Base-by-base conservation (phyloP, 768 basidiomycete species). In the Imleria badia region DNA sequence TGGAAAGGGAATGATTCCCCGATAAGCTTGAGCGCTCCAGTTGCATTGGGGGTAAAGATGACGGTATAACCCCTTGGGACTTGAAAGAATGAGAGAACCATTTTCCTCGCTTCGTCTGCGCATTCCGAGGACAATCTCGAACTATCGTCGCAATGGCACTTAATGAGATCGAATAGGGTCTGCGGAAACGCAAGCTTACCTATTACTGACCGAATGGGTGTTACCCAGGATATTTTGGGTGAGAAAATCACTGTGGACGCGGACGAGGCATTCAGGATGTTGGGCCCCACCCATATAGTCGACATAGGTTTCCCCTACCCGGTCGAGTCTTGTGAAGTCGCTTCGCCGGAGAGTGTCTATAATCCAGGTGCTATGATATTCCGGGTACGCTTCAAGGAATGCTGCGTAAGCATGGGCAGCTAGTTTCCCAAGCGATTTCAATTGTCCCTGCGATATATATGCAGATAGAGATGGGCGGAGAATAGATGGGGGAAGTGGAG, bases 241-340 rank as follows among this genome's bases (percentile, higher is more conserved):
- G 31, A 93, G 78, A 64, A 91, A 90, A 46, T 82, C 81, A 36
- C 83, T 76, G 60, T 91, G 88, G 11, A 82, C 81, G 36, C 78
- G 79, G 54, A 92, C 80, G 34, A 93, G 81, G 60, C 84, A 86
- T 61, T 89, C 86, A 12, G 91, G 91, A 59, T 89, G 90, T 33
- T 92, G 74, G 0, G 87, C 81, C 20, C 87, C 89, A 30, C 91
- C 91, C 88, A 92, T 92, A 59, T 88, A 92, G 64, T 93, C 91
- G 56, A 91, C 85, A 55, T 92, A 92, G 9, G 85, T 86, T 73
- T 91, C 88, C 8, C 82, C 82, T 10, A 74, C 72, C 13, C 77
- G 78, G 56, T 85, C 81, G 40, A 88, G 74, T 48, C 87, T 73
- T 6, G 74, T 54, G 59, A 81, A 87, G 67, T 90, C 86, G 0